Evolutionary conservation across 2,329 filamentous ascomycete genomes (phyloP).

Genomic region (Fusarium tricinctum): DNA sequence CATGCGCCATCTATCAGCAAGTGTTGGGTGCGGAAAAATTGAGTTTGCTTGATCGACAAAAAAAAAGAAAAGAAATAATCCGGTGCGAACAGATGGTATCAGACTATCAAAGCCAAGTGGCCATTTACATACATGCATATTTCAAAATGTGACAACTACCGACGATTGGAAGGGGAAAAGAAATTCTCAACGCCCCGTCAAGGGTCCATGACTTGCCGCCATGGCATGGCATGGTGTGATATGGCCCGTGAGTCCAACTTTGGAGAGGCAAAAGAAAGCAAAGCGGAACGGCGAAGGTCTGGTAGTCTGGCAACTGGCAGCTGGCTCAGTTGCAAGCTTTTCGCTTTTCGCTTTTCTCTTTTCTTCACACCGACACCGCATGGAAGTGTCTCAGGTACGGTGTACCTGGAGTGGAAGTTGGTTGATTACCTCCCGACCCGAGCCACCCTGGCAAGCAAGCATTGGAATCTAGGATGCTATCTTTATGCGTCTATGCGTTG

Average conservation of each 20-base stretch:
- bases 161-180: conserved; percentile 41
- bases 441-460: conserved; percentile 28
- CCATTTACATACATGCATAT: conserved; percentile 1
- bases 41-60: not conserved
- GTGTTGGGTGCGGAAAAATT: not conserved
- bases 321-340: conserved; percentile 21
- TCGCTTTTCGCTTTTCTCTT: conserved; percentile 7
- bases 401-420: conserved; percentile 32
- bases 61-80: not conserved
- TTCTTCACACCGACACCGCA: conserved; percentile 27
- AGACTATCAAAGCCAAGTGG: conserved; percentile 16
- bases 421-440: conserved; percentile 13
- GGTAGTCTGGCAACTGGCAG: too few species aligned
- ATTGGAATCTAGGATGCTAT: conserved; percentile 29
- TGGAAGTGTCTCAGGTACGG: conserved; percentile 41
- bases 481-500: conserved; percentile 37
- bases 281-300: conserved; percentile 5
- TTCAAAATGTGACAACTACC: conserved; percentile 43
- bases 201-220: conserved; percentile 35
- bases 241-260: conserved; percentile 23
- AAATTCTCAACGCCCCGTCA: conserved; percentile 34
- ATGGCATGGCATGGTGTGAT: not conserved
- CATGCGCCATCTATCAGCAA: not conserved
- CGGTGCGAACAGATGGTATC: not conserved
- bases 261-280: conserved; percentile 39